Evolutionary conservation across 2,329 filamentous ascomycete species (phyloP), one percentile per base, ranked within the genome.

Genomic region (Sporothrix dimorphospora): DNA sequence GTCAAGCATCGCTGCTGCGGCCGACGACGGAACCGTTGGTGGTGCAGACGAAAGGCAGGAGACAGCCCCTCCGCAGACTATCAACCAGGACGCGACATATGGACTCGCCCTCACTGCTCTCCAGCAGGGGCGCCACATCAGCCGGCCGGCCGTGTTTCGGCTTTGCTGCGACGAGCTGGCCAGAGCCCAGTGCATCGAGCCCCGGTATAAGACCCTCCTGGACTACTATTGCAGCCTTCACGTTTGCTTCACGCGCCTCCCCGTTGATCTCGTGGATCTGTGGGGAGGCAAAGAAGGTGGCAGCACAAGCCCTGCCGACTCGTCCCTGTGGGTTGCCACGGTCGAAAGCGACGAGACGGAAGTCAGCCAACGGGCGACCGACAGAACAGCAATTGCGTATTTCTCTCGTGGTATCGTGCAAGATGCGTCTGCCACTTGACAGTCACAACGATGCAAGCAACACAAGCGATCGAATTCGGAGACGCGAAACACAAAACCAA

Each of bases 181-280:
- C 11, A 14, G 8, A 12, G 66, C 71, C 0, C 72, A 72, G 14
- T 59, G 57, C 27, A 40, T 65, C 1, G 71, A 67, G 69, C 73
- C 74, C 9, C 71, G 70, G n/a, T 74, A 75, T 61, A 71, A 66
- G n/a, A 42, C 27, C 12, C 66, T 75, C 2, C 68, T 75, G 21
- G 65, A 75, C 70, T 73, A 75, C 30, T 72, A 73, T 30, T 75
- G 74, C 65, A 45, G 53, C 24, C 47, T 73, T 34, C 74, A 75
- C 49, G 24, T 75, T 7, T 73, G 73, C 45, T 38, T 75, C 0
- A 71, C 65, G 11, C 65, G 57, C 5, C 45, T 73, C 2, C 72
- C 73, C 1, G 2, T 42, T 1, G 71, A 70, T 0, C 69, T 73
- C 2, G 70, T 71, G n/a, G 66, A 71, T 21, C 12, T 67, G 8